phyloP scores from a whole-genome alignment of 768 basidiomycete species.

The Rhodotorula taiwanensis region DNA sequence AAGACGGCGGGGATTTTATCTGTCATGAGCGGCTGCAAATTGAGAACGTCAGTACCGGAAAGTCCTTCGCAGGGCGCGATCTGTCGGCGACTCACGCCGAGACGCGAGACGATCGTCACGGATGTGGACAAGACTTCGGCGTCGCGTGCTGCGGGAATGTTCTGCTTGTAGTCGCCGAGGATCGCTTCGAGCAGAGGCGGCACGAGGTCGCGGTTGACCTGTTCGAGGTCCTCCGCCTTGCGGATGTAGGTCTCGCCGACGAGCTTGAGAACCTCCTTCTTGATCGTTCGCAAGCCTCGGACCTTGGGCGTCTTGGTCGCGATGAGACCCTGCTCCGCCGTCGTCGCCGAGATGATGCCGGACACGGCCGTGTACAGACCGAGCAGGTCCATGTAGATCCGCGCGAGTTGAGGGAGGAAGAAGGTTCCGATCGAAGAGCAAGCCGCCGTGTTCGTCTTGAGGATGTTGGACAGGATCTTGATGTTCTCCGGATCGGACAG shows the following conservation, averaged over 20 bases:
- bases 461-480: constrained; percentile 89
- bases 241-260: constrained; percentile 96
- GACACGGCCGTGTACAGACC: constrained; percentile 96
- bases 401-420: constrained; percentile 92
- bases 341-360: constrained; percentile 87
- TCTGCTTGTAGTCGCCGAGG: constrained; percentile 92
- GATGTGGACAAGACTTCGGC: constrained; percentile 96
- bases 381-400: constrained; percentile 95
- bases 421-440: constrained; percentile 95
- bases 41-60: not conserved
- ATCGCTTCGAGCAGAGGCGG: constrained; percentile 94
- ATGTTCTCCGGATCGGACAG: constrained; percentile 85
- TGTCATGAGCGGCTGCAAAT: constrained; percentile 64
- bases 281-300: constrained; percentile 86
- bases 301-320: constrained; percentile 97
- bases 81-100: constrained; percentile 69
- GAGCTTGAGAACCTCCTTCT: constrained; percentile 93
- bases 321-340: constrained; percentile 76
- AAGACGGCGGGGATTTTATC: constrained; percentile 91
- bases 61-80: not conserved
- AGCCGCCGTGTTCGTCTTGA: constrained; percentile 97
- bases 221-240: constrained; percentile 83
- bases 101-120: constrained; percentile 80
- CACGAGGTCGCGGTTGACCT: constrained; percentile 84
- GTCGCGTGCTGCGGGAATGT: constrained; percentile 85